Conservation (phyloP, 352 stramenopile species). For the Elongisporangium anandrum region DNA sequence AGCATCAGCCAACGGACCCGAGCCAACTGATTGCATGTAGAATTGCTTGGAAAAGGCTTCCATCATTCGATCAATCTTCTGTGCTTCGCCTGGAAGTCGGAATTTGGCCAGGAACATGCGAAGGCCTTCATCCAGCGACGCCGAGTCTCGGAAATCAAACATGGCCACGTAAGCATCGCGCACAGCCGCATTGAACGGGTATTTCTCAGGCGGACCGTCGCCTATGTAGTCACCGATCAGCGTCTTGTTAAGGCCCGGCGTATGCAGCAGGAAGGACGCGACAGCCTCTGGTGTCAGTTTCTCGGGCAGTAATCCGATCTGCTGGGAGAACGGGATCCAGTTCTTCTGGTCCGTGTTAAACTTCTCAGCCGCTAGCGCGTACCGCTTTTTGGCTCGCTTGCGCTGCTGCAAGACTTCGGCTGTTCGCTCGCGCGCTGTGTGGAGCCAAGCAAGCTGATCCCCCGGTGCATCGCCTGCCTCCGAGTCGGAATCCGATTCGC, state of each 20-base stretch:
- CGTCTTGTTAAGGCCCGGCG: constrained; percentile 90
- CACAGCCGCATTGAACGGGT: constrained; percentile 92
- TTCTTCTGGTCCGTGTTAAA: constrained; percentile 95
- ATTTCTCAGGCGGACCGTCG: constrained; percentile 93
- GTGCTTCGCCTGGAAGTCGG: constrained; percentile 95
- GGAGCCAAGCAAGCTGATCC: constrained; percentile 73
- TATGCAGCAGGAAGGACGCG: constrained; percentile 93
- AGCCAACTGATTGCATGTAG: constrained; percentile 69
- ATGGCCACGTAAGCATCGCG: constrained; percentile 86
- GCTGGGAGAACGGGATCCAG: constrained; percentile 88
- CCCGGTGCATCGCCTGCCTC: constrained; percentile 39
- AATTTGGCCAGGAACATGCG: constrained; percentile 94
- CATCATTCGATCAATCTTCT: constrained; percentile 98
- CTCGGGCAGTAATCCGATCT: constrained; percentile 82
- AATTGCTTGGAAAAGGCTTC: constrained; percentile 94
- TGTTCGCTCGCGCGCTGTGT: constrained; percentile 80
- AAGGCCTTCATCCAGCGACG: constrained; percentile 89
- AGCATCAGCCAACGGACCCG: constrained; percentile 59
- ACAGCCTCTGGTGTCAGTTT: constrained; percentile 84
- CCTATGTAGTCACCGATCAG: constrained; percentile 96
- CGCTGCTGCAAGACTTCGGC: constrained; percentile 88
- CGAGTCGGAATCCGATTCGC: constrained; percentile 70
- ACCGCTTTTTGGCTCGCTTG: constrained; percentile 89
- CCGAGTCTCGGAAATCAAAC: constrained; percentile 92
- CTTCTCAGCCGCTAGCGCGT: constrained; percentile 86